Percentiles rank a stretch among this genome's conserved stretches.
phyloP scores from a whole-genome alignment of 2,329 filamentous ascomycete species.

The Penicillium sp. region DNA sequence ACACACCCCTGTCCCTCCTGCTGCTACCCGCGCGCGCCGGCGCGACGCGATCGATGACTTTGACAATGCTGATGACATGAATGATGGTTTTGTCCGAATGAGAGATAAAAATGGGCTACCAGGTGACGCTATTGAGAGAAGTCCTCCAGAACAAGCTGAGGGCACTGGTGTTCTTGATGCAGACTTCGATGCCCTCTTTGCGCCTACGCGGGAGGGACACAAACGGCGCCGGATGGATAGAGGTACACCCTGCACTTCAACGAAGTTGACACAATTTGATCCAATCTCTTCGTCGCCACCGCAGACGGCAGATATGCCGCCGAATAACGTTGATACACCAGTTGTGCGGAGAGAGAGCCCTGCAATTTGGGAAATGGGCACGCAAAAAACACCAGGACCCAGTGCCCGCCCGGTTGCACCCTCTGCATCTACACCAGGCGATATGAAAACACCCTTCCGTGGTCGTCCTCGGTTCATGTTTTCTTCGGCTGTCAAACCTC shows the following conservation, averaged over 20 bases:
- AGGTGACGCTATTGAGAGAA: constrained; percentile 20
- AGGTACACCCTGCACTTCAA: background rate
- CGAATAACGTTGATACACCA: constrained; percentile 4
- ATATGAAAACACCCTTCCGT: constrained; percentile 26
- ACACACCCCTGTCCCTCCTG: constrained; percentile 4
- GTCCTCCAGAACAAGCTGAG: constrained; percentile 11
- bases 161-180: constrained; percentile 17
- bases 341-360: constrained; percentile 10
- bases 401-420: constrained; percentile 7
- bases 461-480: constrained; percentile 32
- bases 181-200: constrained; percentile 35
- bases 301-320: constrained; percentile 6
- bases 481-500: constrained; percentile 23
- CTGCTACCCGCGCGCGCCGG: constrained; percentile 11
- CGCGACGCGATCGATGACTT: constrained; percentile 32
- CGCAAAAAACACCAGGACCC: constrained; percentile 11
- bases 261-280: constrained; percentile 4
- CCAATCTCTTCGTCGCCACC: constrained; percentile 23
- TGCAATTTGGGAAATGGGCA: background rate
- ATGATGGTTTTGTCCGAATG: background rate
- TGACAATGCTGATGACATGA: constrained; percentile 16
- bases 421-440: constrained; percentile 14
- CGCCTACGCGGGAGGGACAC: constrained; percentile 22
- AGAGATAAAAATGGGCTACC: background rate
- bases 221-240: constrained; percentile 36